Evolutionary conservation across 2,329 filamentous ascomycete genomes (phyloP).

Genomic region (Scopulariopsis brevicaulis): DNA sequence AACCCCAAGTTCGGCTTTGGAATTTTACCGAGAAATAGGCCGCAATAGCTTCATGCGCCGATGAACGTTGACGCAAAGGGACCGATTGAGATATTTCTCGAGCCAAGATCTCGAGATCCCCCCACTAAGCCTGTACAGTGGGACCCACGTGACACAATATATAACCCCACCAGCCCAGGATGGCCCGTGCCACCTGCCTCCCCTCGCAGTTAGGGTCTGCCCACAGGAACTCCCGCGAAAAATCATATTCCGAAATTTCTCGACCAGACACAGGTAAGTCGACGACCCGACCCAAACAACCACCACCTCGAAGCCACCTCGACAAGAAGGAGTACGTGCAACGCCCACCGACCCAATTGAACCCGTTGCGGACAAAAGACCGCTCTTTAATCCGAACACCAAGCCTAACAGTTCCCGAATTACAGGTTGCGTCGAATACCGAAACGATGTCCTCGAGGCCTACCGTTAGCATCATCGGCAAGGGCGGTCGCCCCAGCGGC

Average conservation of each 20-base stretch:
- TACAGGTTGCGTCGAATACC: conserved; percentile 8
- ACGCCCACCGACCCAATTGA: neutral
- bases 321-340: conserved; percentile 21
- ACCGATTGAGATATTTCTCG: too few species aligned
- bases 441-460: conserved; percentile 85
- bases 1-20: too few species aligned
- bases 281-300: conserved; percentile 15
- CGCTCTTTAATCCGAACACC: neutral
- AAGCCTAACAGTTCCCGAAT: neutral
- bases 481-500: conserved; percentile 86
- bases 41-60: too few species aligned
- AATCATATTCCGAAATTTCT: conserved; percentile 24
- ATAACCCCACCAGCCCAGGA: conserved; percentile 14
- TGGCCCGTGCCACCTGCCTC: conserved; percentile 10
- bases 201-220: conserved; percentile 24
- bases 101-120: too few species aligned
- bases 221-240: conserved; percentile 25
- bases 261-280: conserved; percentile 12
- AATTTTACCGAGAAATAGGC: too few species aligned
- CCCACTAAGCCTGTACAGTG: too few species aligned
- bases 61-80: too few species aligned
- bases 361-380: neutral
- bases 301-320: conserved; percentile 25
- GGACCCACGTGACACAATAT: neutral
- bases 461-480: conserved; percentile 93